phyloP scores from a whole-genome alignment of 73 alveolate species.

The Tetrahymena thermophila region DNA sequence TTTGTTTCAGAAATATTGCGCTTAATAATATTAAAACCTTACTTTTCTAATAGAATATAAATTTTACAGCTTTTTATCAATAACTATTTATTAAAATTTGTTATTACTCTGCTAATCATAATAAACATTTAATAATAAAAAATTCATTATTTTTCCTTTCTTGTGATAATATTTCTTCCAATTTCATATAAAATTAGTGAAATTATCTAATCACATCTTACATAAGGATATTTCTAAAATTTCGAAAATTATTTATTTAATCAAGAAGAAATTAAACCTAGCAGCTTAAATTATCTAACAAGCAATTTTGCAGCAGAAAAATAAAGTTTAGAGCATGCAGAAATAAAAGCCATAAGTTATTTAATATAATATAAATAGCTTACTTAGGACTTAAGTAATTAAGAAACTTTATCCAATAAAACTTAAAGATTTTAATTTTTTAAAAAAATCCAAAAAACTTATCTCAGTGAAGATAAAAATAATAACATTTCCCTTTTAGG shows the following conservation, averaged over 20 bases:
- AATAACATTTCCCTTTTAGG: background rate
- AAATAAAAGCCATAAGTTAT: background rate
- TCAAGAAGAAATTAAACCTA: background rate
- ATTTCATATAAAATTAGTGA: background rate
- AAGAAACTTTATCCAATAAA: background rate
- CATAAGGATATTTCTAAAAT: background rate
- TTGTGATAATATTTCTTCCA: background rate
- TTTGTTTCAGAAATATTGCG: background rate
- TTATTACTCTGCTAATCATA: background rate
- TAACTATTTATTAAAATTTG: background rate
- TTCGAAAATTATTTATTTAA: background rate
- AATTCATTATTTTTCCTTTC: background rate
- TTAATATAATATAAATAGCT: background rate
- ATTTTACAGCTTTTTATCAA: background rate
- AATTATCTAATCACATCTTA: background rate
- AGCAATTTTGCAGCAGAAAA: background rate
- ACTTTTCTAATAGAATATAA: background rate
- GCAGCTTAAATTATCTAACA: background rate
- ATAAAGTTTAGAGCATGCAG: background rate
- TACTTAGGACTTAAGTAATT: background rate
- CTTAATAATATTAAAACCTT: background rate
- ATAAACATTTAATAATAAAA: background rate
- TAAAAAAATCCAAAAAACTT: background rate
- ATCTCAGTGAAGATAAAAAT: background rate
- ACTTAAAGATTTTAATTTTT: background rate